Conservation (phyloP, 768 basidiomycete genomes). For the Naematelia aurantialba region DNA sequence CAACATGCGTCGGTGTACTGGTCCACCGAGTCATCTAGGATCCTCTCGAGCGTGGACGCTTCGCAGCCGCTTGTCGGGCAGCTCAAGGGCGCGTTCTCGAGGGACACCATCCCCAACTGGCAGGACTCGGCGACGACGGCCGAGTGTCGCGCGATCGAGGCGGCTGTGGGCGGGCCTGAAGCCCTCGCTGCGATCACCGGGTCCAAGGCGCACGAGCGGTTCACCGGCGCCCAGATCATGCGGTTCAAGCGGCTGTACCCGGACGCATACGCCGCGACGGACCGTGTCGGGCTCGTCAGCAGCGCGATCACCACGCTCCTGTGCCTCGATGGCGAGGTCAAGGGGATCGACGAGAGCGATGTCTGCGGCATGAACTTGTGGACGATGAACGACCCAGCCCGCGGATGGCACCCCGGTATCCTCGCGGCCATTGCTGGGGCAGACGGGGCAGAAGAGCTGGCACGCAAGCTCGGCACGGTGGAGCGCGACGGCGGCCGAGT, state of each 20-base stretch:
- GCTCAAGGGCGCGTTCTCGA: conserved; percentile 66
- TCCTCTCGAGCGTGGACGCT: conserved; percentile 60
- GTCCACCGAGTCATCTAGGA: conserved; percentile 58
- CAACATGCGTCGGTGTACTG: conserved; percentile 78
- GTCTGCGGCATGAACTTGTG: conserved; percentile 89
- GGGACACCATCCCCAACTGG: conserved; percentile 74
- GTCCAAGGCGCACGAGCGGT: conserved; percentile 79
- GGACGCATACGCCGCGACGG: conserved; percentile 57
- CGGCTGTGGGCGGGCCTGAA: conserved; percentile 65
- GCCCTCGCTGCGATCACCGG: conserved; percentile 71
- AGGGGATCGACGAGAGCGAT: conserved; percentile 80
- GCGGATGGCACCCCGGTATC: conserved; percentile 64
- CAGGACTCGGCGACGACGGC: conserved; percentile 79
- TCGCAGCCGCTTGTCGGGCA: conserved; percentile 59
- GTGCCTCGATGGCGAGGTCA: conserved; percentile 61
- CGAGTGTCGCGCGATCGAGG: conserved; percentile 69
- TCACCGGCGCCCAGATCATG: conserved; percentile 80
- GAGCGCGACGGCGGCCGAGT: conserved; percentile 68
- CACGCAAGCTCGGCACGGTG: conserved; percentile 68
- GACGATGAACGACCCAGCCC: conserved; percentile 64
- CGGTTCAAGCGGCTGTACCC: conserved; percentile 56
- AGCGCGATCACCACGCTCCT: conserved; percentile 81
- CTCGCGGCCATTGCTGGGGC: conserved; percentile 61
- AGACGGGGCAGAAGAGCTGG: conserved; percentile 59
- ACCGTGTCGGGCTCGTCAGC: conserved; percentile 72